A percentile compares a stretch with the other conserved stretches of the same genome.
These are phyloP conservation scores for Clonostachys chloroleuca DNA, from an alignment of 2,329 filamentous ascomycete genomes.

Conservation along the genomic window DNA sequence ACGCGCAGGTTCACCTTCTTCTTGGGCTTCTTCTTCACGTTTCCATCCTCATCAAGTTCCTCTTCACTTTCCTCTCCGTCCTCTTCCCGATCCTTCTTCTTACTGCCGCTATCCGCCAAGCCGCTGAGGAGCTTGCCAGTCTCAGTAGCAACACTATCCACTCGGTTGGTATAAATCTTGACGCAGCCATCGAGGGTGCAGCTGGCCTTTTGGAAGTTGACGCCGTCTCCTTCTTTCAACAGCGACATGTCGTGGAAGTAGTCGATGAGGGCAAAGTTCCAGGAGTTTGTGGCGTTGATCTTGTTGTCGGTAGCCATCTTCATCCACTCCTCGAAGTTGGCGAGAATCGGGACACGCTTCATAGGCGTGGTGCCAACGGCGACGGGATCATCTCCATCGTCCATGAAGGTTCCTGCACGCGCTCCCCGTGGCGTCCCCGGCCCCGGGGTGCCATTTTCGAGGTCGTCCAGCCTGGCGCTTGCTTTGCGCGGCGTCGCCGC, in stretches of 20 bases:
- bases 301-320: slow-evolving; percentile 99
- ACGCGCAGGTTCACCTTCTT: slow-evolving; percentile 59
- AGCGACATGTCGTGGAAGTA: slow-evolving; percentile 99
- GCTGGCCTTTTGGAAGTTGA: slow-evolving; percentile 98
- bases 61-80: slow-evolving; percentile 62
- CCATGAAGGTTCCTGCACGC: slow-evolving; percentile 16
- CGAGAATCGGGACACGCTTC: slow-evolving; percentile 91
- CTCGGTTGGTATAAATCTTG: slow-evolving; percentile 97
- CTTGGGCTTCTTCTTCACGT: slow-evolving; percentile 58
- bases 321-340: slow-evolving; percentile 99
- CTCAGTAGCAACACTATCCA: slow-evolving; percentile 96
- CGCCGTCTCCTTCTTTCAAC: slow-evolving; percentile 89
- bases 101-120: slow-evolving; percentile 80
- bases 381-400: slow-evolving; percentile 53
- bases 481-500: slow-evolving; percentile 66
- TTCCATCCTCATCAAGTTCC: slow-evolving; percentile 58
- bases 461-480: slow-evolving; percentile 52
- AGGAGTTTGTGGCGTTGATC: slow-evolving; percentile 96
- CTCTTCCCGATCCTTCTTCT: slow-evolving; percentile 69
- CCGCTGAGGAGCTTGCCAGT: slow-evolving; percentile 93
- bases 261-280: slow-evolving; percentile 99
- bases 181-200: slow-evolving; percentile 97
- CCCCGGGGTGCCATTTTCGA: slow-evolving; percentile 51
- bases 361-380: slow-evolving; percentile 82
- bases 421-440: slow-evolving; percentile 45